Evolutionary conservation across 2,329 filamentous ascomycete species (phyloP), one percentile per base, ranked within the genome.

Genomic region (Ophiostoma populinum): DNA sequence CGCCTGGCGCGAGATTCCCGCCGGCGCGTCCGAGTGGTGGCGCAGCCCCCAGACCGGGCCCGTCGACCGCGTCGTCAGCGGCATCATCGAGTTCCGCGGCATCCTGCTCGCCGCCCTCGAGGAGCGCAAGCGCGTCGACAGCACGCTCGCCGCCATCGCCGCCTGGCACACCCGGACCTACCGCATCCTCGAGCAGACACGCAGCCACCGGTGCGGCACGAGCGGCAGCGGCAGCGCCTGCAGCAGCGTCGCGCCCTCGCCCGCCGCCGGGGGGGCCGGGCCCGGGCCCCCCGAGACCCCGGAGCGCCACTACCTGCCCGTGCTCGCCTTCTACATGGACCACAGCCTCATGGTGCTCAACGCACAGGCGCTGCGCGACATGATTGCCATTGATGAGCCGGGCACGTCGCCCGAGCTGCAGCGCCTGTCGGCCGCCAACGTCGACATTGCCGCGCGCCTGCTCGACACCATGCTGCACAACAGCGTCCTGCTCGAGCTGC

Each of bases 331-430:
- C 20, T 46, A 48, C 39, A 42, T 46, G 36, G 43, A 47, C 28
- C 46, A 48, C 35, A 46, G 43, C 31, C 42, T 48, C 28, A 41
- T 48, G 38, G 42, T 48, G n/a, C 37, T 48, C 13, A 47, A 45
- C 9, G 42, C 46, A 7, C 45, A 47, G 31, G 43, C 45, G 4
- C 32, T 46, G 36, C 40, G 44, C 35, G 45, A 47, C n/a, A 31
- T 48, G 10, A 39, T 38, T 7, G 22, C 40, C 21, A 40, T 44
- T 22, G 42, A 44, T 31, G 16, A 30, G 24, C 39, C 36, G 3
- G 42, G 38, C 36, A 32, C 36, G 16, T 44, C 42, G 15, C 25
- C 40, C 11, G 40, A 44, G 25, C 37, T 44, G 32, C 33, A 40
- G 24, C 36, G 40, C 19, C 22, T 42, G 22, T 44, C 42, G 5